Percentiles rank a stretch among this genome's conserved stretches.
These are phyloP conservation scores for Raphidocelis subcapitata DNA, from an alignment of 139 green algal genomes.

Conservation along the genomic window DNA sequence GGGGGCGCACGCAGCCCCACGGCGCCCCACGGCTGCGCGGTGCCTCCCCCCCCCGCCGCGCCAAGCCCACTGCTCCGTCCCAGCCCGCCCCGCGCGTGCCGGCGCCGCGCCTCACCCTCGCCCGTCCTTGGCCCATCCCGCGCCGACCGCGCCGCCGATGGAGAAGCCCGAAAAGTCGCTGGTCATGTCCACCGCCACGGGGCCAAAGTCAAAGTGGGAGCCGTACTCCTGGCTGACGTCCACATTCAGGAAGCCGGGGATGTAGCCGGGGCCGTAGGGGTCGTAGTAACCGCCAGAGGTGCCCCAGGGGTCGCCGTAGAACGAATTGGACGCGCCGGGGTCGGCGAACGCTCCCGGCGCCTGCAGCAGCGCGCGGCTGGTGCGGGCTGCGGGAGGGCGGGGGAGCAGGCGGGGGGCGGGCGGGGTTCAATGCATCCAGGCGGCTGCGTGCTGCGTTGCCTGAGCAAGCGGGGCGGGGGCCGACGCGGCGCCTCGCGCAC, in stretches of 20 bases:
- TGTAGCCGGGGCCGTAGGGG: slow-evolving; percentile 16
- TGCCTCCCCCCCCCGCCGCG: too few relatives aligned
- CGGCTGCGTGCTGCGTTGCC: too few relatives aligned
- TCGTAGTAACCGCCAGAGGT: slow-evolving; percentile 3
- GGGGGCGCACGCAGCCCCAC: too few relatives aligned
- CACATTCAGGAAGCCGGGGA: slow-evolving; percentile 22
- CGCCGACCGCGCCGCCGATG: slow-evolving; percentile 5
- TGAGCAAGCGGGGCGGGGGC: too few relatives aligned
- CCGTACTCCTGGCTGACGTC: slow-evolving; percentile 23
- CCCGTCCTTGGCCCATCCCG: slow-evolving; percentile 12
- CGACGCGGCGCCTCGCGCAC: too few relatives aligned
- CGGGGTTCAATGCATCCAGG: too few relatives aligned
- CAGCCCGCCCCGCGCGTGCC: too few relatives aligned
- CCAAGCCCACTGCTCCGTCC: too few relatives aligned
- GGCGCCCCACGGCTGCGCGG: too few relatives aligned
- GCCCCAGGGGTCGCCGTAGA: too few relatives aligned
- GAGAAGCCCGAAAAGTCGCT: slow-evolving; percentile 14
- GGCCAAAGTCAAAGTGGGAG: slow-evolving; percentile 11
- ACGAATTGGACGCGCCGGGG: slow-evolving; percentile 7
- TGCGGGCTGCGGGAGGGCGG: too few relatives aligned
- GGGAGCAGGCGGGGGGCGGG: too few relatives aligned
- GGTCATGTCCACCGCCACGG: slow-evolving; percentile 14
- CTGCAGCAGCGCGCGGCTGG: slow-evolving; percentile 5
- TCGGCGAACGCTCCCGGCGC: not conserved
- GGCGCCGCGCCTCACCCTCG: not conserved